A percentile compares a stretch with the other conserved stretches of the same genome.
These are phyloP conservation scores for Uronychia binucleata DNA, from an alignment of 73 alveolate genomes.

Conservation along the genomic window DNA sequence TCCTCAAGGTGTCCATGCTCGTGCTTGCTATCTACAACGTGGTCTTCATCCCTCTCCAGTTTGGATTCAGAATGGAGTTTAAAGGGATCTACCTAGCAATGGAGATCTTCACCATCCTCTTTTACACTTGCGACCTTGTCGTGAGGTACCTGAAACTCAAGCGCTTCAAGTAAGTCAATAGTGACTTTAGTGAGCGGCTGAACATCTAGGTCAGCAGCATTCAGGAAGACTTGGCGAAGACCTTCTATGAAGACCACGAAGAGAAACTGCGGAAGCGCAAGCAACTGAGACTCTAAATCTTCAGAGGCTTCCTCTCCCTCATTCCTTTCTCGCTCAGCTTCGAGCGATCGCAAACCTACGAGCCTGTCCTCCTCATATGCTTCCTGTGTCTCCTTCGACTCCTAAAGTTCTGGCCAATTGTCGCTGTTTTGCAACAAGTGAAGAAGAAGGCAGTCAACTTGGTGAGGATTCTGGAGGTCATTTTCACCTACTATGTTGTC, in stretches of 20 bases:
- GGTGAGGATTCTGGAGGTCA: constrained; percentile 49
- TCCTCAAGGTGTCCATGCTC: background rate
- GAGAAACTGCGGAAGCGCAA: background rate
- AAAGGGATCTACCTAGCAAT: background rate
- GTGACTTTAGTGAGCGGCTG: too few species aligned
- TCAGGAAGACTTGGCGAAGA: too few species aligned
- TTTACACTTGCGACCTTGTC: constrained; percentile 26
- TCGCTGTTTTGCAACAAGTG: background rate
- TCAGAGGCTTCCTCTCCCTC: background rate
- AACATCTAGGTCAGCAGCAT: too few species aligned
- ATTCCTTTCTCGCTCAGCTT: constrained; percentile 48
- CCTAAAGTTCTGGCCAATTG: constrained; percentile 36
- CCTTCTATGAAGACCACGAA: constrained; percentile 7
- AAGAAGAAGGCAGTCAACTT: constrained; percentile 26
- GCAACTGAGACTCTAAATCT: background rate
- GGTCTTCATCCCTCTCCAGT: constrained; percentile 55
- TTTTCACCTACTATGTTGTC: constrained; percentile 40
- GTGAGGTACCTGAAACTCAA: background rate
- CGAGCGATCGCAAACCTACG: background rate
- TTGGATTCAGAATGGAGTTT: constrained; percentile 40
- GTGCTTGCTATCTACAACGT: constrained; percentile 39
- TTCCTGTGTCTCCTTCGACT: constrained; percentile 32
- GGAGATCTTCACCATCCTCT: constrained; percentile 43
- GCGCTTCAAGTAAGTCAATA: background rate
- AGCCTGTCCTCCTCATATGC: constrained; percentile 21